These are phyloP conservation scores for Rhodotorula sphaerocarpa DNA, from an alignment of 768 basidiomycete genomes.

Conservation along the genomic window DNA sequence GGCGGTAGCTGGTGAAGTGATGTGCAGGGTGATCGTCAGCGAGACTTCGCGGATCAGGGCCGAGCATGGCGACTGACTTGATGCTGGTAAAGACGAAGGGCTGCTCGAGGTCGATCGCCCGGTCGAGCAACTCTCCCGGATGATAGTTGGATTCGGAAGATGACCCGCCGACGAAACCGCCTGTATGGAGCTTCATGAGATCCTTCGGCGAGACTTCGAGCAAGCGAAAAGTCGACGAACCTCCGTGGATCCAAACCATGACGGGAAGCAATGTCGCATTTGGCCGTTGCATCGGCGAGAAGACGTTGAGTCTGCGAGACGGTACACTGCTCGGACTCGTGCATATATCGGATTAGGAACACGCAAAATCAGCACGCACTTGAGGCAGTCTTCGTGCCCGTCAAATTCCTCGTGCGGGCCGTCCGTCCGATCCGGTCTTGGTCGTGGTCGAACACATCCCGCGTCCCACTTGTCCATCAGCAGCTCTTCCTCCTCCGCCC, in stretches of 20 bases:
- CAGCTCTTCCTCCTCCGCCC: neutral
- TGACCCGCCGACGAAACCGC: conserved; percentile 34
- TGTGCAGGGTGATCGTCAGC: neutral
- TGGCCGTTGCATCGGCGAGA: conserved; percentile 13
- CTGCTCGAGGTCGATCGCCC: conserved; percentile 14
- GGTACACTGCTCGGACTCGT: neutral
- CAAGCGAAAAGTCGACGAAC: neutral
- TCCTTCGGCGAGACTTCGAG: too few species aligned
- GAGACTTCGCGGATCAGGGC: neutral
- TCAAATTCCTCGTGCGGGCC: conserved; percentile 19
- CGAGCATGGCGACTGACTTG: conserved; percentile 13
- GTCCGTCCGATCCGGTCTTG: conserved; percentile 13
- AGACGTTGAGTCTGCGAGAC: conserved; percentile 26
- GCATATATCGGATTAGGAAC: too few species aligned
- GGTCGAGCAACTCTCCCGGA: conserved; percentile 24
- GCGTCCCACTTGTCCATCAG: conserved; percentile 18
- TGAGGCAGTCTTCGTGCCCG: conserved; percentile 33
- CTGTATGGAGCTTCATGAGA: too few species aligned
- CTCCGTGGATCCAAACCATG: conserved; percentile 35
- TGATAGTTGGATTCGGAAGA: conserved; percentile 24
- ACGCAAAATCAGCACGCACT: conserved; percentile 1
- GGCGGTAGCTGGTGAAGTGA: conserved; percentile 18
- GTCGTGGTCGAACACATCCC: conserved; percentile 24
- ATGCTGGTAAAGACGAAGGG: conserved; percentile 26
- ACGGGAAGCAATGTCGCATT: conserved; percentile 24